Evolutionary conservation across 306 rosid species (phyloP), one percentile per base, ranked within the genome.

Genomic region (Luffa aegyptiaca): DNA sequence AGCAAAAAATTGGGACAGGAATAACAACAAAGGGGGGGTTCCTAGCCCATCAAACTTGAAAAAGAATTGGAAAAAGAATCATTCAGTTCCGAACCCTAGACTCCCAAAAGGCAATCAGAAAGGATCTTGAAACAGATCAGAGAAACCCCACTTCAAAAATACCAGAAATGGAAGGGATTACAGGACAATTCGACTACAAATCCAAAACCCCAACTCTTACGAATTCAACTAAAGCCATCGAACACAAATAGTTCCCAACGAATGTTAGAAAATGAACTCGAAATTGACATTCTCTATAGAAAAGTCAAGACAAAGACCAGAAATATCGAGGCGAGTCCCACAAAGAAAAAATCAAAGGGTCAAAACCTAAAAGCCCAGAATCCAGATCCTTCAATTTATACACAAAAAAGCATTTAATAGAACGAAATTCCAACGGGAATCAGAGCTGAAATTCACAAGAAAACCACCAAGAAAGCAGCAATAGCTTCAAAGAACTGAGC

Each of bases 11-110:
- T 62, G 59, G 4, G 33, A 73, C 37, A 75, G 77, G 26, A 77
- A 78, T 68, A 41, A 68, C 49, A 39, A 45, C 75, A 41, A 68
- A 17, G 48, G 17, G 55, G 8, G 74, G 74, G 14, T 8, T 69
- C 56, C 81, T 78, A 84, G 71, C 83, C 84, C 90, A 85, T 89
- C 77, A 10, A 42, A 42, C 63, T 44, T 45, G 5, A 80, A 56
- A 3, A 59, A 20, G 13, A 42, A 18, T 42, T 35, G 58, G 41
- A 31, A 49, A 78, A 63, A 59, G 65, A 63, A 62, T 42, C 58
- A 2, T 31, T 39, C 68, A 59, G 83, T 53, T 78, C 74, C 79
- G 41, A 69, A 80, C 75, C 84, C 81, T 78, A 46, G 58, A 81
- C 49, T 70, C 65, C 83, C 58, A 80, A 75, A 35, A 79, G n/a